A percentile compares a stretch with the other conserved stretches of the same genome.
phyloP scores from a whole-genome alignment of 768 basidiomycete species.

The Clitopilus passeckerianus region DNA sequence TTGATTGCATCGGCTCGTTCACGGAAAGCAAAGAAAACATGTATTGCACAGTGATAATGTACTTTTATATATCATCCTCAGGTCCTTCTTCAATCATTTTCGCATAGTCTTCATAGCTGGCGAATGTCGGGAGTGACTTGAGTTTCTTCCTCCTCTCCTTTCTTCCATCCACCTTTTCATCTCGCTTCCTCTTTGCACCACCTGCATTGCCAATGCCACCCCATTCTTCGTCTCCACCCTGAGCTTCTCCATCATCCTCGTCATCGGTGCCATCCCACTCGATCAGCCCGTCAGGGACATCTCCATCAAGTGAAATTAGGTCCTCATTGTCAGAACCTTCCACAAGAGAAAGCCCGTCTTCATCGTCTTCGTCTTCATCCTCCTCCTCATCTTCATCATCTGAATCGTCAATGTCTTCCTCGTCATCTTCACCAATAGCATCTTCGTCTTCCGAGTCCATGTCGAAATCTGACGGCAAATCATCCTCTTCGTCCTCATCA shows the following conservation, averaged over 20 bases:
- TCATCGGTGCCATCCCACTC: slow-evolving; percentile 54
- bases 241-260: slow-evolving; percentile 33
- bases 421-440: slow-evolving; percentile 9
- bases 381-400: slow-evolving; percentile 21
- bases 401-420: slow-evolving; percentile 22
- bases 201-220: slow-evolving; percentile 35
- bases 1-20: background rate
- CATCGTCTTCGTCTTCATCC: slow-evolving; percentile 32
- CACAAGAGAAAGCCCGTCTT: slow-evolving; percentile 46
- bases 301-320: slow-evolving; percentile 52
- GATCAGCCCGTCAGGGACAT: slow-evolving; percentile 52
- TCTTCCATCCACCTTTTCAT: slow-evolving; percentile 18
- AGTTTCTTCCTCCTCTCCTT: slow-evolving; percentile 60
- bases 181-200: slow-evolving; percentile 42
- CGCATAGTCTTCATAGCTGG: slow-evolving; percentile 83
- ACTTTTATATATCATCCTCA: slow-evolving; percentile 50
- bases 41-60: background rate
- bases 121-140: slow-evolving; percentile 71
- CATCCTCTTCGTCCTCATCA: slow-evolving; percentile 18
- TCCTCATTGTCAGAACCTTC: slow-evolving; percentile 74
- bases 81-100: slow-evolving; percentile 77
- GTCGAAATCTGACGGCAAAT: slow-evolving; percentile 14
- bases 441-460: slow-evolving; percentile 14
- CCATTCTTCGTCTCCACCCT: slow-evolving; percentile 52
- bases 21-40: background rate